Percentiles rank a stretch among this genome's conserved stretches.
Conservation (phyloP, 495 filamentous ascomycete genomes). For the Penicillium cataractarum region DNA sequence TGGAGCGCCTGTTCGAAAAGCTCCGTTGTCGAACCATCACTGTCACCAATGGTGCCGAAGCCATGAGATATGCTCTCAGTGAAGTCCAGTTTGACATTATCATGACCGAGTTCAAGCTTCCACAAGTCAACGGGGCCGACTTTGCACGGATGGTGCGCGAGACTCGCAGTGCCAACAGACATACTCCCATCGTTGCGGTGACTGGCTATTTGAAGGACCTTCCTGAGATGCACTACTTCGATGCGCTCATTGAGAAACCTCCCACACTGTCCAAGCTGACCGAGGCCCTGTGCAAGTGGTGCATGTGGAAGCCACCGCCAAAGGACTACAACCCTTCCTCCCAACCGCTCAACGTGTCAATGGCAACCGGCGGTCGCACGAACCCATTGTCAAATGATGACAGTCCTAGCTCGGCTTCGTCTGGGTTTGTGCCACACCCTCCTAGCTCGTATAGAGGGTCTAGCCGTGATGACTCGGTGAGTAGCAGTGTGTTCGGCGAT, state of each 20-base stretch:
- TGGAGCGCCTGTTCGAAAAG: slow-evolving; percentile 96
- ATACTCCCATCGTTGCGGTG: slow-evolving; percentile 95
- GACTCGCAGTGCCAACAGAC: slow-evolving; percentile 89
- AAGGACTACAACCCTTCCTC: slow-evolving; percentile 47
- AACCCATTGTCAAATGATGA: slow-evolving; percentile 67
- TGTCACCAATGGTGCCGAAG: slow-evolving; percentile 84
- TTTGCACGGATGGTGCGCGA: slow-evolving; percentile 96
- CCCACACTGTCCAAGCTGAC: slow-evolving; percentile 86
- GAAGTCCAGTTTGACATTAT: slow-evolving; percentile 96
- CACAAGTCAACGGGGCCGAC: slow-evolving; percentile 91
- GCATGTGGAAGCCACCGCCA: slow-evolving; percentile 86
- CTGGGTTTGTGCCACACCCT: slow-evolving; percentile 68
- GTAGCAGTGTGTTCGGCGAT: slow-evolving; percentile 84
- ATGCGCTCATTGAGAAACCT: slow-evolving; percentile 92
- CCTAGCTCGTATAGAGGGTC: slow-evolving; percentile 76
- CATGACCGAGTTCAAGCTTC: slow-evolving; percentile 94
- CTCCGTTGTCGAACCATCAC: slow-evolving; percentile 93
- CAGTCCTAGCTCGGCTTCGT: slow-evolving; percentile 82
- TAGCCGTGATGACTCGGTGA: slow-evolving; percentile 82
- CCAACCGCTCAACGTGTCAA: slow-evolving; percentile 57
- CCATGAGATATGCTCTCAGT: slow-evolving; percentile 86
- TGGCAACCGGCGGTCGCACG: slow-evolving; percentile 63
- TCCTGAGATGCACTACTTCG: slow-evolving; percentile 91
- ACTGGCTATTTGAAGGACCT: slow-evolving; percentile 97
- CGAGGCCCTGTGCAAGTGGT: slow-evolving; percentile 81